Evolutionary conservation across 345 rosid genomes (phyloP).

Genomic region (Populus tremula): DNA sequence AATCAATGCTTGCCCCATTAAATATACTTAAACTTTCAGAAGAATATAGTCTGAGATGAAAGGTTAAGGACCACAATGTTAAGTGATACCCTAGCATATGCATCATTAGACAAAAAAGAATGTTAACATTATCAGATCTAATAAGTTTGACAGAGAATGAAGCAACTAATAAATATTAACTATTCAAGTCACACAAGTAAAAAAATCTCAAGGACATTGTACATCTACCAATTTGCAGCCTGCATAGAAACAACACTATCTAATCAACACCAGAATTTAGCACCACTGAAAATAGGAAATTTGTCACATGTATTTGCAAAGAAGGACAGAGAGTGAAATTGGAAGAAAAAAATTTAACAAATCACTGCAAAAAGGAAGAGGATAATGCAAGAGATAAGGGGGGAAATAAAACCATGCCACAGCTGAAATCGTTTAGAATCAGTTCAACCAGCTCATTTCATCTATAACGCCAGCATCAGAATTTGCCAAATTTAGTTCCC

Average conservation of each 20-base stretch:
- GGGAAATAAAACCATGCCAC: not conserved
- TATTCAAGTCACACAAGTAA: not conserved
- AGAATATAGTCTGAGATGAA: constrained; percentile 23
- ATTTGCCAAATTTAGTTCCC: not conserved
- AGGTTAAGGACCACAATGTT: constrained; percentile 13
- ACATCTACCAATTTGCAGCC: not conserved
- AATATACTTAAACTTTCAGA: constrained; percentile 25
- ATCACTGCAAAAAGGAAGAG: not conserved
- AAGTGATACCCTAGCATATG: constrained; percentile 3
- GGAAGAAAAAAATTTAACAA: not conserved
- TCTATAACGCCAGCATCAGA: not conserved
- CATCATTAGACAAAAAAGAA: constrained; percentile 6
- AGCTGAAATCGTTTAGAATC: not conserved
- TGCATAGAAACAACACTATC: not conserved
- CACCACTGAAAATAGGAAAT: not conserved
- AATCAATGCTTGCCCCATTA: constrained; percentile 28
- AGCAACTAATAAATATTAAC: not conserved
- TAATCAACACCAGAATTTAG: constrained; percentile 10
- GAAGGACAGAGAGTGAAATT: not conserved
- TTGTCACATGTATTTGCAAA: not conserved
- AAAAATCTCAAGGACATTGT: not conserved
- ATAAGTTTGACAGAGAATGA: constrained; percentile 8
- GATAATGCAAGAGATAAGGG: not conserved
- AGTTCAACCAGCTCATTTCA: not conserved
- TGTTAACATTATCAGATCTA: not conserved